Base-by-base conservation (phyloP, 75 land plant species). In the Cryptomeria japonica region DNA sequence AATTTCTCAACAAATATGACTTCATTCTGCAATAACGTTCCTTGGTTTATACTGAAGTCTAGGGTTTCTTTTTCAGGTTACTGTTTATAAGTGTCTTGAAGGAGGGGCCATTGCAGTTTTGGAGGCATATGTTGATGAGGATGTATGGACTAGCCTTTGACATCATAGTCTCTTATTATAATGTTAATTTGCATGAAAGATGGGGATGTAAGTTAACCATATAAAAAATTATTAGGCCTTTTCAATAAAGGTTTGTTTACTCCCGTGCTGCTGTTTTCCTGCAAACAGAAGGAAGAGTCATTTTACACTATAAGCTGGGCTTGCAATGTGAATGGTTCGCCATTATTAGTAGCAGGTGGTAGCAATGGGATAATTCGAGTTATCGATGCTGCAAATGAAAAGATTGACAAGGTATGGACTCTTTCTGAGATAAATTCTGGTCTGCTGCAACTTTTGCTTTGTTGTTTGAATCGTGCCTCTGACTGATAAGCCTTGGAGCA, bases 261-360 rank as follows among this genome's bases (percentile, higher is more conserved):
- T 46, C 49, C 19, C 3, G 46, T 46, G 3, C 31, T 82, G 84
- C 28, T 82, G 47, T 86, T 86, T 86, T 10, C 86, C 37, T 53
- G 32, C 85, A 87, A 84, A 86, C 94, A 96, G 98, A 97, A 97
- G 90, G 98, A 97, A 18, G 98, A 96, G 86, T 94, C 98, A 3
- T 97, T 97, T 87, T 95, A 97, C 92, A 98, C 99, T 87, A 90
- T 98, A 61, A 96, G 98, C 86, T 98, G 99, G 99, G 99, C 99
- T 15, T 94, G 95, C 73, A 91, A 96, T 86, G 83, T 90, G 76
- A 92, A 93, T 86, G 96, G 97, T 32, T 88, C 92, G 0, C 95
- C 99, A 12, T 89, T 94, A 41, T 86, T 96, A 14, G 95, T 95
- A 34, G 96, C 95, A 19, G 97, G 97, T 84, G 99, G 99, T 73